Conservation (phyloP, 768 basidiomycete species). For the Phaeotremella fagi region DNA sequence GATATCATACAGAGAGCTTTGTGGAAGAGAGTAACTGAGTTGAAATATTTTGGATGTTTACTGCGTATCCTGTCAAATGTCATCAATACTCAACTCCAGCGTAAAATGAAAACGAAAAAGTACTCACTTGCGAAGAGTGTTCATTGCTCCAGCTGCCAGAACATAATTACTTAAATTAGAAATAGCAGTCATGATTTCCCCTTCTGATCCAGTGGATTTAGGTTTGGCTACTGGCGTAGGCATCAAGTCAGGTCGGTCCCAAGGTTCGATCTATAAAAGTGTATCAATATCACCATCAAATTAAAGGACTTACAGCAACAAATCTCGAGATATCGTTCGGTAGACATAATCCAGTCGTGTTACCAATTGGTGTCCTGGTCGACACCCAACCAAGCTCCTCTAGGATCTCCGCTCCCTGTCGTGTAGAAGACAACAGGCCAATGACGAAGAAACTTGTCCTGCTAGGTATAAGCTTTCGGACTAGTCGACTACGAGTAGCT, state of each 20-base stretch:
- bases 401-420: constrained; percentile 85
- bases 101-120: neutral
- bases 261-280: constrained; percentile 28
- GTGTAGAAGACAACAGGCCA: constrained; percentile 84
- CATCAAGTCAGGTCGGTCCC: constrained; percentile 16
- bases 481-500: constrained; percentile 35
- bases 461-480: neutral
- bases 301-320: constrained; percentile 58
- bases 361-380: constrained; percentile 74
- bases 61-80: constrained; percentile 27
- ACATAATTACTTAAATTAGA: constrained; percentile 93
- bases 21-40: constrained; percentile 71
- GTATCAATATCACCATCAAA: constrained; percentile 2
- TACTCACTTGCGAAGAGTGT: constrained; percentile 73
- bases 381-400: constrained; percentile 93
- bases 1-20: constrained; percentile 83
- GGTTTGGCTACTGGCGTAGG: neutral
- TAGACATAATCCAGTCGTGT: constrained; percentile 85
- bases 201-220: constrained; percentile 58
- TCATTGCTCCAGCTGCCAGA: constrained; percentile 88
- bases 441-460: constrained; percentile 97
- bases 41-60: constrained; percentile 65
- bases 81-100: neutral
- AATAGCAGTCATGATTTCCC: constrained; percentile 80
- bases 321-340: constrained; percentile 79